phyloP scores from a whole-genome alignment of 768 basidiomycete genomes.

The Cystofilobasidium capitatum region DNA sequence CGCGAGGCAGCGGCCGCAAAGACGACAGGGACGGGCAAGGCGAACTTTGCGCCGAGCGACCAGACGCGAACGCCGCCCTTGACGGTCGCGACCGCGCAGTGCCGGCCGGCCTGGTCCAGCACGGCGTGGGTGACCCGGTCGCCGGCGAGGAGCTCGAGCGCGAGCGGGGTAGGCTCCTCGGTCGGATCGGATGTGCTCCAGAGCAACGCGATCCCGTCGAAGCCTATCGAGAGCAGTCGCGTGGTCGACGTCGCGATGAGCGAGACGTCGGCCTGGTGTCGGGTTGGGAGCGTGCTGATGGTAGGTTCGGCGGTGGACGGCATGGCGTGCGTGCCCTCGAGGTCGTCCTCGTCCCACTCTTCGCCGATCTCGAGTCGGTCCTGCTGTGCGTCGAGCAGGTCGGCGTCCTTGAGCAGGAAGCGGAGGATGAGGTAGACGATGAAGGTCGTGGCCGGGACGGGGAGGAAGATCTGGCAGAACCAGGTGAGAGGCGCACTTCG shows the following conservation, averaged over 20 bases:
- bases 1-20: background rate
- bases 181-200: constrained; percentile 49
- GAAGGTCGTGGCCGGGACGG: constrained; percentile 67
- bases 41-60: background rate
- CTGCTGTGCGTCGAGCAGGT: constrained; percentile 74
- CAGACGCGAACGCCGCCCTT: constrained; percentile 19
- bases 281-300: constrained; percentile 52
- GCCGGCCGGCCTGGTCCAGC: constrained; percentile 10
- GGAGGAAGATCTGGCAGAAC: constrained; percentile 69
- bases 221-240: constrained; percentile 63
- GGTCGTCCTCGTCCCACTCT: constrained; percentile 37
- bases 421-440: constrained; percentile 66
- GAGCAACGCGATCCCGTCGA: constrained; percentile 66
- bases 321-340: constrained; percentile 27
- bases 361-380: constrained; percentile 50
- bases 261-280: constrained; percentile 72
- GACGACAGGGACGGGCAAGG: background rate
- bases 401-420: constrained; percentile 81
- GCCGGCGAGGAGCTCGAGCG: constrained; percentile 48
- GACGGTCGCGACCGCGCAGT: constrained; percentile 13
- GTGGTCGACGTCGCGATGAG: constrained; percentile 61
- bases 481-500: constrained; percentile 57
- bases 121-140: constrained; percentile 44
- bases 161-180: constrained; percentile 47
- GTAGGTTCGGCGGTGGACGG: constrained; percentile 19